These are phyloP conservation scores for Eudorina sp. DNA, from an alignment of 139 green algal genomes.

Conservation along the genomic window DNA sequence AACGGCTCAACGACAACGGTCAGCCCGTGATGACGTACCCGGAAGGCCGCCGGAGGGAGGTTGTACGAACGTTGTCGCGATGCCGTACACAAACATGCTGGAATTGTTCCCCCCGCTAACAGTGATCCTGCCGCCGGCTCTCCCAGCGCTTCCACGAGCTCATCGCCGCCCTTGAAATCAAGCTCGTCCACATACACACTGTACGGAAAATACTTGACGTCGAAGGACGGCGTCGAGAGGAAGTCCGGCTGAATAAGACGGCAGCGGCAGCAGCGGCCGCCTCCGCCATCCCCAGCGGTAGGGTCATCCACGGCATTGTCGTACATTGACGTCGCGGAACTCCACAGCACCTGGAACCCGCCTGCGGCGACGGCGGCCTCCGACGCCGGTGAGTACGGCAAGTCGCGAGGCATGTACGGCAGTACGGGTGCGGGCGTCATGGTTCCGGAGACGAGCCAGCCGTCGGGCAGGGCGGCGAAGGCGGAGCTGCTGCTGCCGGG, in stretches of 20 bases:
- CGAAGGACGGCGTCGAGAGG: neutral
- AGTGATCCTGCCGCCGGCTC: neutral
- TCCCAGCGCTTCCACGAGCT: neutral
- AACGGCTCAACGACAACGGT: too few relatives aligned
- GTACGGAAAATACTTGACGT: constrained; percentile 1
- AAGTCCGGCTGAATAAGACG: neutral
- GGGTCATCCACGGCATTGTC: neutral
- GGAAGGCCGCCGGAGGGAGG: neutral
- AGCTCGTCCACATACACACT: constrained; percentile 32
- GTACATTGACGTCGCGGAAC: too few relatives aligned
- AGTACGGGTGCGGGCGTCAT: neutral
- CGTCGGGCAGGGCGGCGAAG: neutral
- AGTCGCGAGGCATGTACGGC: neutral
- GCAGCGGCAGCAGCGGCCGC: neutral
- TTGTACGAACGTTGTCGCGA: neutral
- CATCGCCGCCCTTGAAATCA: neutral
- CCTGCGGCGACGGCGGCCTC: neutral
- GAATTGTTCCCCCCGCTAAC: too few relatives aligned
- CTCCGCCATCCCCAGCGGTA: neutral
- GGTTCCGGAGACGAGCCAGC: neutral
- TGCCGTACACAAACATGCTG: too few relatives aligned
- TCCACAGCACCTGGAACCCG: constrained; percentile 16
- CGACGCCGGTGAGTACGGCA: neutral
- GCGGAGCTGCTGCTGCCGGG: neutral
- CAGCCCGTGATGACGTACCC: too few relatives aligned